These are phyloP conservation scores for Verticillium isaacii DNA, from an alignment of 2,329 filamentous ascomycete species.

Conservation along the genomic window DNA sequence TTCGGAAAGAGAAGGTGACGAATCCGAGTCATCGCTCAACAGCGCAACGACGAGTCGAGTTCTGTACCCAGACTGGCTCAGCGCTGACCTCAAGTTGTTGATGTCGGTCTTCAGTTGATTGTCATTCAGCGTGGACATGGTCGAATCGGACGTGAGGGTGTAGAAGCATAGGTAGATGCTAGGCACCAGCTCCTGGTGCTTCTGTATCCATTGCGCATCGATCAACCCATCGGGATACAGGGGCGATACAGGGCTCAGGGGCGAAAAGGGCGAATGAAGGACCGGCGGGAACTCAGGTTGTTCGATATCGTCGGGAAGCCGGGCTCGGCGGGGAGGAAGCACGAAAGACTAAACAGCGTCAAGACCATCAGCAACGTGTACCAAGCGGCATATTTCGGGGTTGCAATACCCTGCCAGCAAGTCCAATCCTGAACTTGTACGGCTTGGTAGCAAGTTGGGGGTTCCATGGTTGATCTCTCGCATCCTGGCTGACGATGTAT, in stretches of 20 bases:
- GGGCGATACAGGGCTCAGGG: slow-evolving; percentile 74
- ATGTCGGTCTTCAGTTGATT: slow-evolving; percentile 87
- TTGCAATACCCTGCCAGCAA: slow-evolving; percentile 68
- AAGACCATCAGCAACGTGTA: slow-evolving; percentile 16
- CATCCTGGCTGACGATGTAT: slow-evolving; percentile 63
- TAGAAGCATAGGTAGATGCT: slow-evolving; percentile 81
- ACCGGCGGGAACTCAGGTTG: slow-evolving; percentile 42
- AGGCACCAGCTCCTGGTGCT: slow-evolving; percentile 82
- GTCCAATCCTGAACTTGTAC: slow-evolving; percentile 64
- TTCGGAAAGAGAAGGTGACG: slow-evolving; percentile 47
- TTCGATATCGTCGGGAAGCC: slow-evolving; percentile 46
- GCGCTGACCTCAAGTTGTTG: slow-evolving; percentile 64
- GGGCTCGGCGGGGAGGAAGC: slow-evolving; percentile 54
- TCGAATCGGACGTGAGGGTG: slow-evolving; percentile 65
- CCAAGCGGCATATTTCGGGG: slow-evolving; percentile 18
- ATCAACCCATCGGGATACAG: slow-evolving; percentile 89
- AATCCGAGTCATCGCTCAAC: slow-evolving; percentile 62
- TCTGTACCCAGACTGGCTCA: slow-evolving; percentile 69
- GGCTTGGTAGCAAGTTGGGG: slow-evolving; percentile 45
- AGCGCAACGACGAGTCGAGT: slow-evolving; percentile 73
- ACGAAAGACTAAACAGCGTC: slow-evolving; percentile 40
- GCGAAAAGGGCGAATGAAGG: slow-evolving; percentile 90
- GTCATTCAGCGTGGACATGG: slow-evolving; percentile 73
- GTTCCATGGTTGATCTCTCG: slow-evolving; percentile 62
- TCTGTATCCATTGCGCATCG: slow-evolving; percentile 75